phyloP scores from a whole-genome alignment of 176 grass and related monocot species.

The Pharus latifolius region DNA sequence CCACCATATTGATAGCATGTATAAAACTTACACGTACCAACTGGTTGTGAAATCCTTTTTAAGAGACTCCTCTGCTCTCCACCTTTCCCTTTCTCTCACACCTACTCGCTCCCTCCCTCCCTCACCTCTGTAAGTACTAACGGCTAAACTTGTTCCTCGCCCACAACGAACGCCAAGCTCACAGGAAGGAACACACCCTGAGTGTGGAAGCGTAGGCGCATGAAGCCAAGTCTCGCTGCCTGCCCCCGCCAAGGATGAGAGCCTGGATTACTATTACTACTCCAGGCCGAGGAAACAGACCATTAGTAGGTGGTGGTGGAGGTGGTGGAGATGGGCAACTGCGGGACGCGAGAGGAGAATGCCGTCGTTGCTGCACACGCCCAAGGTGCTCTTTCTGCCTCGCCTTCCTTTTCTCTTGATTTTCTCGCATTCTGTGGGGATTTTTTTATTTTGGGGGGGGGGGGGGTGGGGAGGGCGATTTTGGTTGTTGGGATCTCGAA shows the following conservation, averaged over 20 bases:
- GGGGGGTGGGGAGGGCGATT: neutral
- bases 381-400: conserved; percentile 47
- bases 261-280: neutral
- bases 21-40: too few species aligned
- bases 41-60: too few species aligned
- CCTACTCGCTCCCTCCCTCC: neutral
- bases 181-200: too few species aligned
- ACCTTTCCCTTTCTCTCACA: neutral
- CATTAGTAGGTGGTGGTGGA: neutral
- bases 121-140: too few species aligned
- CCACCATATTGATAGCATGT: too few species aligned
- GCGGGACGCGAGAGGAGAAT: conserved; percentile 97
- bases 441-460: neutral
- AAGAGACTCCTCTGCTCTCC: neutral
- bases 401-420: neutral
- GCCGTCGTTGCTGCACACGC: conserved; percentile 89
- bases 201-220: too few species aligned
- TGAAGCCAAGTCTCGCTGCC: neutral
- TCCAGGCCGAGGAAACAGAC: too few species aligned
- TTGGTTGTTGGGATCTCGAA: conserved; percentile 13
- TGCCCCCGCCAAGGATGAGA: conserved; percentile 51
- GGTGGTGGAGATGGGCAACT: conserved; percentile 72
- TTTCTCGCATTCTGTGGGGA: neutral
- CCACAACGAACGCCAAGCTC: neutral
- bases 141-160: neutral